Evolutionary conservation across 257 asterid genomes (phyloP), one percentile per base, ranked within the genome.

Genomic region (Anisodus tanguticus): DNA sequence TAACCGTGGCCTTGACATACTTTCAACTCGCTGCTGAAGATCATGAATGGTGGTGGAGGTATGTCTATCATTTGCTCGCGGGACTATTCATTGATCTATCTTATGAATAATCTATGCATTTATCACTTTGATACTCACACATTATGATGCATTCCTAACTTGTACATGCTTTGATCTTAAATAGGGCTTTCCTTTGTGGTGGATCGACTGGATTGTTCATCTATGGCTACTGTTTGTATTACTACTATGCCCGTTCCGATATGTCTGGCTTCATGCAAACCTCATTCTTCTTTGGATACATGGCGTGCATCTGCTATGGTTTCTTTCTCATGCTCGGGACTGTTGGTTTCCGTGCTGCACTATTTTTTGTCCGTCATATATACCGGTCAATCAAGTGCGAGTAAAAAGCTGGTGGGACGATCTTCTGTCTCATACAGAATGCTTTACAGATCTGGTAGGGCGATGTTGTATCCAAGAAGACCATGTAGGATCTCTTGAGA

Each of bases 11-110:
- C 16, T 55, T 87, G 81, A 87, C 87, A 54, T 87, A 84, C 67
- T 84, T 84, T 57, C 89, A 87, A 68, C 89, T 86, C 10, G 89
- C 86, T 60, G 89, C 89, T 51, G 89, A 86, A 82, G 89, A 86
- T 72, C 89, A 86, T 80, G 89, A 86, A 80, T 86, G 87, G 89
- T 86, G 89, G 89, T 86, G 89, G 89, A 86, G 89, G 89, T 86
- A 54, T 8, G 84, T 43, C 41, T 54, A 3, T 45, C 15, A 68
- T 43, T 54, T 69, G 1, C 51, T 60, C 8, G 4, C 68, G 9
- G 10, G 2, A 41, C 53, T 82, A 9, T 82, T 82, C 19, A 5
- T 11, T 66, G 13, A 19, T 66, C 19, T 81, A 17, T 81, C 62
- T 12, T 41, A n/a, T 4, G 43, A 81, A 39, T 81, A 4, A 45